Conservation (phyloP, 495 filamentous ascomycete species). For the Bacidia gigantensis region DNA sequence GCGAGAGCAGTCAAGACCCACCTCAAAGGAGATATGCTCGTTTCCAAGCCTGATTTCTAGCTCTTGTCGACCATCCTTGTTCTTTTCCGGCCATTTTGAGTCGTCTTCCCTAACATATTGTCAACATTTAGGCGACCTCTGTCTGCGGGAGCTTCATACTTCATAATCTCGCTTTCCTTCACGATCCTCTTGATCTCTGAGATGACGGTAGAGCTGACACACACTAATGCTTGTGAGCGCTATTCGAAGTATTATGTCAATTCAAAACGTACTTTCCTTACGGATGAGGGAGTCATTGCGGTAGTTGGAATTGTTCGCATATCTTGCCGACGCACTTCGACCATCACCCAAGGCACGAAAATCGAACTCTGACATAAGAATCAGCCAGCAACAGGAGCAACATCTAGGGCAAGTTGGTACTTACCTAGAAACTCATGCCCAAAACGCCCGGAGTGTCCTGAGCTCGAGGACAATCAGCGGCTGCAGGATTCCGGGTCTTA, state of each 20-base stretch:
- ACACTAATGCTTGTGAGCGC: slow-evolving; percentile 47
- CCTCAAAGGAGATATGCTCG: slow-evolving; percentile 98
- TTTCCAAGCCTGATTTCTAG: slow-evolving; percentile 88
- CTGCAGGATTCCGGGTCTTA: slow-evolving; percentile 31
- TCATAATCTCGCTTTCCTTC: slow-evolving; percentile 96
- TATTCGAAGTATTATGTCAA: neutral
- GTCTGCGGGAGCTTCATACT: slow-evolving; percentile 40
- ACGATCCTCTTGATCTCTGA: slow-evolving; percentile 94
- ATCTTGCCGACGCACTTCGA: slow-evolving; percentile 85
- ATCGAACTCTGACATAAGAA: slow-evolving; percentile 65
- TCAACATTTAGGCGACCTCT: slow-evolving; percentile 18
- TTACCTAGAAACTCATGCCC: slow-evolving; percentile 96
- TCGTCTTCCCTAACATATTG: slow-evolving; percentile 69
- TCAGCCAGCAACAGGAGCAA: slow-evolving; percentile 20
- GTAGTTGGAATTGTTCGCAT: slow-evolving; percentile 99
- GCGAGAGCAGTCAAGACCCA: slow-evolving; percentile 20
- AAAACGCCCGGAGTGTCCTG: slow-evolving; percentile 93
- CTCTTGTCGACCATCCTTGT: slow-evolving; percentile 96
- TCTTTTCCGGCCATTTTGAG: slow-evolving; percentile 98
- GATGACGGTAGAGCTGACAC: slow-evolving; percentile 83
- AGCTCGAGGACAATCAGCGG: slow-evolving; percentile 50
- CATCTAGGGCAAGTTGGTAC: slow-evolving; percentile 9
- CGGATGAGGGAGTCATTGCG: slow-evolving; percentile 96
- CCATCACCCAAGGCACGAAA: slow-evolving; percentile 87
- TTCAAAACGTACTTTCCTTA: slow-evolving; percentile 80